A percentile compares a stretch with the other conserved stretches of the same genome.
These are phyloP conservation scores for Fraxinus xanthoxyloides DNA, from an alignment of 305 asterid species.

Conservation along the genomic window DNA sequence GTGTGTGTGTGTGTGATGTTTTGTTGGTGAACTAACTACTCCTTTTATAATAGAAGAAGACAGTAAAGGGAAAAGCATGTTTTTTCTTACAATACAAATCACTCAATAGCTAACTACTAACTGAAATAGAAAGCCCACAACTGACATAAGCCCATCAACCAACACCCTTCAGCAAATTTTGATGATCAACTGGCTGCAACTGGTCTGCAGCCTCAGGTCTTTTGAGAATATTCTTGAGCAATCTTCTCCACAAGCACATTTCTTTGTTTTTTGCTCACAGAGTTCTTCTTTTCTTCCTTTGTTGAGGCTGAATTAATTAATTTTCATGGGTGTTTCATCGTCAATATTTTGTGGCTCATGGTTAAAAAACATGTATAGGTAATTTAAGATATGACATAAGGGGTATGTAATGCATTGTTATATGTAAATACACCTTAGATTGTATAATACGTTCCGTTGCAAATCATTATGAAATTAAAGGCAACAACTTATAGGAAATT, in stretches of 20 bases:
- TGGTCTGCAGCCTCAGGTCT: not conserved
- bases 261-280: not conserved
- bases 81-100: not conserved
- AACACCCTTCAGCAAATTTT: not conserved
- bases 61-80: not conserved
- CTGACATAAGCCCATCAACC: not conserved
- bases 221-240: not conserved
- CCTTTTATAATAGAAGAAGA: not conserved
- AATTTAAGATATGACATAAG: not conserved
- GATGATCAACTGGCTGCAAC: not conserved
- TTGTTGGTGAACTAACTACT: not conserved
- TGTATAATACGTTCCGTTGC: not conserved
- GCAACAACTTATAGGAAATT: not conserved
- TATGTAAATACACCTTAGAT: not conserved
- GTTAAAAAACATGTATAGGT: not conserved
- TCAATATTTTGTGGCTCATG: not conserved
- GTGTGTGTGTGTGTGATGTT: not conserved
- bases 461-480: not conserved
- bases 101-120: not conserved
- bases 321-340: not conserved
- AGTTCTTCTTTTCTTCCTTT: not conserved
- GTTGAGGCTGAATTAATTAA: not conserved
- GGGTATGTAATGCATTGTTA: not conserved
- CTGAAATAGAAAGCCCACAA: not conserved
- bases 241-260: not conserved